These are phyloP conservation scores for Metarhizium sp. DNA, from an alignment of 2,329 filamentous ascomycete genomes.

Conservation along the genomic window DNA sequence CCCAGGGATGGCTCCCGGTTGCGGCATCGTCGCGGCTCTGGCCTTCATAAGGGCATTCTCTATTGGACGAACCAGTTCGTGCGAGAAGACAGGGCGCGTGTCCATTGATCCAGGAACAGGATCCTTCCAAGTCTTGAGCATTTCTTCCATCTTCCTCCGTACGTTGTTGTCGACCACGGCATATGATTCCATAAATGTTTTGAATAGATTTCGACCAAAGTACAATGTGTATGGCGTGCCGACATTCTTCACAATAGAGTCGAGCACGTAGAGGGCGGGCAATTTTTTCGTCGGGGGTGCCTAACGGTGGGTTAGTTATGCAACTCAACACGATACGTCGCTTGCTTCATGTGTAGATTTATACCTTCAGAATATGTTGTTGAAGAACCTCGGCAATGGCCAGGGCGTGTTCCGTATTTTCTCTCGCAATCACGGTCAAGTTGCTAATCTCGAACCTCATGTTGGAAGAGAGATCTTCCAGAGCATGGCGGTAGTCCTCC, in stretches of 20 bases:
- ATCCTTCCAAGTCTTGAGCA: slow-evolving; percentile 97
- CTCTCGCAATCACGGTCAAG: slow-evolving; percentile 91
- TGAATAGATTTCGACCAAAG: slow-evolving; percentile 82
- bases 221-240: slow-evolving; percentile 96
- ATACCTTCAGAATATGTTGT: slow-evolving; percentile 88
- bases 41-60: slow-evolving; percentile 91
- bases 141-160: slow-evolving; percentile 87
- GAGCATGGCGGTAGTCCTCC: slow-evolving; percentile 85
- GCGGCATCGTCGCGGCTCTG: slow-evolving; percentile 48
- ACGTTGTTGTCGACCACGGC: slow-evolving; percentile 75
- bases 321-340: not conserved
- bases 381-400: slow-evolving; percentile 85
- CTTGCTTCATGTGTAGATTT: not conserved
- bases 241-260: slow-evolving; percentile 98
- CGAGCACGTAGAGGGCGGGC: slow-evolving; percentile 92
- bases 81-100: slow-evolving; percentile 81
- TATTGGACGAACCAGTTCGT: slow-evolving; percentile 80
- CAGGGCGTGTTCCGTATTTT: slow-evolving; percentile 92
- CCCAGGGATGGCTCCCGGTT: slow-evolving; percentile 35
- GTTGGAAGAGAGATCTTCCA: slow-evolving; percentile 86
- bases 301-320: slow-evolving; percentile 44
- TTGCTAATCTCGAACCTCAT: slow-evolving; percentile 95
- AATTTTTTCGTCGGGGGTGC: slow-evolving; percentile 82
- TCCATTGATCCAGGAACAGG: slow-evolving; percentile 90
- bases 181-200: slow-evolving; percentile 95